These are phyloP conservation scores for Hymenoscyphus repandus DNA, from an alignment of 2,329 filamentous ascomycete genomes.

Conservation along the genomic window DNA sequence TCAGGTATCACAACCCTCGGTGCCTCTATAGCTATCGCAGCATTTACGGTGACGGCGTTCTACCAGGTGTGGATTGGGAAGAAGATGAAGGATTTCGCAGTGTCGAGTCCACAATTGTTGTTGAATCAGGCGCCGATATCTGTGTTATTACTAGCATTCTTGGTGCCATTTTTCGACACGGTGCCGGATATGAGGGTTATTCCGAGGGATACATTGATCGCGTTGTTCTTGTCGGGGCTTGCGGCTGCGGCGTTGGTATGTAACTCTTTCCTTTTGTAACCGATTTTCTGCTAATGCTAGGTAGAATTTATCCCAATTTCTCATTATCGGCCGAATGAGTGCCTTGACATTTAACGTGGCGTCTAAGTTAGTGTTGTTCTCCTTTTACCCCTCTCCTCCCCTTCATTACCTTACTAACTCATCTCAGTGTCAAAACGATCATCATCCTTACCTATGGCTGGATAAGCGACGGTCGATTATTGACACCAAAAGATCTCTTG, in stretches of 20 bases:
- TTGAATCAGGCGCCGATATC: constrained; percentile 42
- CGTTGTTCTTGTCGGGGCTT: constrained; percentile 37
- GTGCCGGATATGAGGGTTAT: constrained; percentile 24
- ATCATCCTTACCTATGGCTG: constrained; percentile 41
- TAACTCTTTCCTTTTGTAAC: neutral
- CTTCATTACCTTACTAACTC: neutral
- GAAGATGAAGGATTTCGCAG: constrained; percentile 40
- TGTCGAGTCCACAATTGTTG: constrained; percentile 39
- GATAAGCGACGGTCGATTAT: constrained; percentile 39
- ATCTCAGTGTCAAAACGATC: constrained; percentile 39
- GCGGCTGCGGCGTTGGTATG: constrained; percentile 36
- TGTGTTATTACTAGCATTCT: constrained; percentile 37
- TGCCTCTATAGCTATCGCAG: constrained; percentile 37
- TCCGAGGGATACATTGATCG: constrained; percentile 36
- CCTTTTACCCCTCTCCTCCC: neutral
- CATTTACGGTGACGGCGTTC: constrained; percentile 40
- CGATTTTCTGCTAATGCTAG: constrained; percentile 13
- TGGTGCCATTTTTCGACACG: constrained; percentile 40
- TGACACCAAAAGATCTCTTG: constrained; percentile 35
- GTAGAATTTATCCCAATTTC: constrained; percentile 36
- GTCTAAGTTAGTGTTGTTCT: constrained; percentile 25
- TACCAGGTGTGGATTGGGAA: constrained; percentile 45
- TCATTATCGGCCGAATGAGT: constrained; percentile 31
- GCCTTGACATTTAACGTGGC: constrained; percentile 30
- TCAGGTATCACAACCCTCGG: constrained; percentile 36